Evolutionary conservation across 768 basidiomycete species (phyloP), one percentile per base, ranked within the genome.

Genomic region (Russula olivacea): DNA sequence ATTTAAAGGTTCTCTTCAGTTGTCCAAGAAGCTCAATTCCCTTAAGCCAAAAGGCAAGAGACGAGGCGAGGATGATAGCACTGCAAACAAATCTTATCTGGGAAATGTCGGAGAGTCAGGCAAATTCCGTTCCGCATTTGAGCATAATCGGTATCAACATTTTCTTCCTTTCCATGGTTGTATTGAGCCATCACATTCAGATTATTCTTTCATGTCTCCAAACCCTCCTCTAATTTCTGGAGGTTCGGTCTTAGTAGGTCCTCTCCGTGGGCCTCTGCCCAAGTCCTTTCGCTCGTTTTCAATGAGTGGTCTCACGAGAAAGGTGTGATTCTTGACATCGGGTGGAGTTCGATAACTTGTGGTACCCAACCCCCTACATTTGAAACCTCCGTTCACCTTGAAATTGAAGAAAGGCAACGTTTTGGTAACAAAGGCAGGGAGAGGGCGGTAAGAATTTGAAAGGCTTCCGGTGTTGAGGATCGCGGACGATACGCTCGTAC

Each of bases 231-330:
- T 21, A 25, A 55, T 28, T 28, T 48, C 41, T 52, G 58, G 41
- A 58, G 25, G 59, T 68, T 66, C 36, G 58, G 67, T 30, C 48
- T 68, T 43, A 55, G 15, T 5, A 32, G 59, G 19, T 51, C 65
- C 40, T 48, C 49, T 21, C 32, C 52, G 34, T 63, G 61, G 58
- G 47, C 55, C 30, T 28, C 53, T 30, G 57, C 30, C 2, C 49
- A 54, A 15, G 43, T 67, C 49, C 23, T 61, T 36, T 58, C 67
- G 10, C 32, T 68, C 34, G 55, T 59, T 36, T 61, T 63, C 54
- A 68, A 68, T 5, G 59, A 55, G 25, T 66, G 66, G 67, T 49
- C 43, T 23, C 55, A 63, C 28, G 61, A 61, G 47, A 60, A 55
- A 49, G 58, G 61, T 36, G 59, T 56, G 21, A 30, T 66, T 32